These are phyloP conservation scores for Ophiostoma pallidulum DNA, from an alignment of 2,329 filamentous ascomycete species.

Conservation along the genomic window DNA sequence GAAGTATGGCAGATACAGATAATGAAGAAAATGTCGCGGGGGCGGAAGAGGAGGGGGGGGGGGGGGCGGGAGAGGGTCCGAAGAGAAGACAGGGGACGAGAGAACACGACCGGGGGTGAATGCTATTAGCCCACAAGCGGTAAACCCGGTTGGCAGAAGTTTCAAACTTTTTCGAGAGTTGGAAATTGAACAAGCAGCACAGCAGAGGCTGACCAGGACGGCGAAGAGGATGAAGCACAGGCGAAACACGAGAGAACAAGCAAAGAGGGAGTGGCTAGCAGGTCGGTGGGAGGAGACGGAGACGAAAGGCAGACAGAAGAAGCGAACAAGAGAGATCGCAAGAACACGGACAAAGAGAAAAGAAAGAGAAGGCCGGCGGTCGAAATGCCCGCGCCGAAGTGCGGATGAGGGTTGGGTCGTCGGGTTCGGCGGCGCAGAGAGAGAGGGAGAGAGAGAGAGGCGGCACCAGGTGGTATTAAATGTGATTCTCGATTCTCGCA, in stretches of 20 bases:
- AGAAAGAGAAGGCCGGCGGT: neutral
- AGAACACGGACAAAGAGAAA: neutral
- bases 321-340: neutral
- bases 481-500: slow-evolving; percentile 7
- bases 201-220: neutral
- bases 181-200: slow-evolving; percentile 1
- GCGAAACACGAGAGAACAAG: slow-evolving; percentile 1
- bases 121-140: slow-evolving; percentile 8
- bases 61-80: neutral
- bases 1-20: neutral
- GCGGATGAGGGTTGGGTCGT: slow-evolving; percentile 5
- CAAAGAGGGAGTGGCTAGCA: neutral
- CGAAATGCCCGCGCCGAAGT: slow-evolving; percentile 3
- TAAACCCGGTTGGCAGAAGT: slow-evolving; percentile 2
- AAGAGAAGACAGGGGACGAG: neutral
- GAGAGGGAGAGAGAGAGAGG: too few species aligned
- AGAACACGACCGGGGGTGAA: slow-evolving; percentile 1
- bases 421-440: slow-evolving; percentile 6
- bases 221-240: slow-evolving; percentile 1
- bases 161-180: slow-evolving; percentile 2
- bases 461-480: slow-evolving; percentile 2
- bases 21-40: slow-evolving; percentile 8
- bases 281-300: neutral
- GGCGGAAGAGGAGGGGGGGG: neutral
- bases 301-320: neutral